phyloP scores from a whole-genome alignment of 805 yeast species.

The Candida mattraensis region DNA sequence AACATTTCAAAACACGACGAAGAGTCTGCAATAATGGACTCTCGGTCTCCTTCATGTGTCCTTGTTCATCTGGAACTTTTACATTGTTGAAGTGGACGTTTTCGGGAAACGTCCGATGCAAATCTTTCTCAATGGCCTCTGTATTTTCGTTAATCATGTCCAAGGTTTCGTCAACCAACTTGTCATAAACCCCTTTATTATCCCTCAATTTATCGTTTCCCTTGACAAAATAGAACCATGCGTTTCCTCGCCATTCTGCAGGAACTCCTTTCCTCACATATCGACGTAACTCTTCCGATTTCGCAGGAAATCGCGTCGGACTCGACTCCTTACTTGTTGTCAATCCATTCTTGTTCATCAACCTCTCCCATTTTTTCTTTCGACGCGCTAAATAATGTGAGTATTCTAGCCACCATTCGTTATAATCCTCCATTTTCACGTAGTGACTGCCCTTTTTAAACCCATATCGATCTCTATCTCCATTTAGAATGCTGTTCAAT shows the following conservation, averaged over 20 bases:
- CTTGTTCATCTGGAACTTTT: constrained; percentile 8
- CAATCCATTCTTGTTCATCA: constrained; percentile 71
- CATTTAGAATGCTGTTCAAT: constrained; percentile 17
- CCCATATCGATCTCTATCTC: constrained; percentile 76
- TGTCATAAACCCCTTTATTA: constrained; percentile 72
- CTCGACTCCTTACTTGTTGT: constrained; percentile 39
- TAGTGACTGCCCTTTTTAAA: constrained; percentile 66
- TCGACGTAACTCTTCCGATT: constrained; percentile 74
- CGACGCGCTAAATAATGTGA: constrained; percentile 61
- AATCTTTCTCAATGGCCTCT: constrained; percentile 91
- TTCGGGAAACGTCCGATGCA: constrained; percentile 94
- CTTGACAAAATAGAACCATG: constrained; percentile 93
- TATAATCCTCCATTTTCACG: constrained; percentile 56
- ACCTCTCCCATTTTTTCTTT: constrained; percentile 71
- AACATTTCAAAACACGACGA: constrained; percentile 79
- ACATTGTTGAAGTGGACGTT: constrained; percentile 71
- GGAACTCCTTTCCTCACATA: constrained; percentile 91
- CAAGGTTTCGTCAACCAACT: constrained; percentile 58
- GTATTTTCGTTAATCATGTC: constrained; percentile 66
- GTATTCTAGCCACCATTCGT: constrained; percentile 75
- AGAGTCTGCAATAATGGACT: constrained; percentile 66
- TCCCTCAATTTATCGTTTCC: constrained; percentile 64
- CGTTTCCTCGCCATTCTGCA: constrained; percentile 95
- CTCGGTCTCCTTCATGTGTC: constrained; percentile 40
- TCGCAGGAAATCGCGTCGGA: constrained; percentile 74